These are phyloP conservation scores for Wallacemonas sp. DNA, from an alignment of 208 protist species.

Conservation along the genomic window DNA sequence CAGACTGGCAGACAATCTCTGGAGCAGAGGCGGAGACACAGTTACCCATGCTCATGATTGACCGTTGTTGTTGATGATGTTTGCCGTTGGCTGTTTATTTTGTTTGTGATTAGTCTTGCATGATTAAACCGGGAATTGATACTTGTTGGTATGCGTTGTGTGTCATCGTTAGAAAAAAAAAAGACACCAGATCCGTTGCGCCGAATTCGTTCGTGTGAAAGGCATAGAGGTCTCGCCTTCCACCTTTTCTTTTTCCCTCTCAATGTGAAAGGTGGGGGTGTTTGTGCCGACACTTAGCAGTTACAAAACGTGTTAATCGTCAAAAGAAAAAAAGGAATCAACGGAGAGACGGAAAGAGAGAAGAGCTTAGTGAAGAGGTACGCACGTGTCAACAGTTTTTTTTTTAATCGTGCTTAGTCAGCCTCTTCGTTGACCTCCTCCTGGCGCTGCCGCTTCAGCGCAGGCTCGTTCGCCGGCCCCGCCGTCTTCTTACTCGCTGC, in stretches of 20 bases:
- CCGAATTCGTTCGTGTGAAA: too few species aligned
- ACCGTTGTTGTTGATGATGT: too few species aligned
- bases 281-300: not conserved
- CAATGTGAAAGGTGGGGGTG: too few species aligned
- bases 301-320: not conserved
- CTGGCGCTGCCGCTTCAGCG: conserved; percentile 27
- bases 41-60: too few species aligned
- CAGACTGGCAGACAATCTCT: too few species aligned
- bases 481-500: conserved; percentile 20
- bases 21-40: too few species aligned
- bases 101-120: too few species aligned
- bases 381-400: not conserved
- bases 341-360: not conserved
- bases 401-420: conserved; percentile 9
- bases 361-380: not conserved
- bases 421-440: conserved; percentile 38
- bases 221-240: not conserved
- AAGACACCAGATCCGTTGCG: too few species aligned
- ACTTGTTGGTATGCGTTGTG: too few species aligned
- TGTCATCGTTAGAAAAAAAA: too few species aligned
- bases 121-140: too few species aligned
- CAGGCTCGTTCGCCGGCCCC: conserved; percentile 21
- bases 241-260: not conserved
- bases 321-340: conserved; percentile 2
- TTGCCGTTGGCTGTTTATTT: too few species aligned